These are phyloP conservation scores for Epichloe sylvatica DNA, from an alignment of 2,329 filamentous ascomycete genomes.

Conservation along the genomic window DNA sequence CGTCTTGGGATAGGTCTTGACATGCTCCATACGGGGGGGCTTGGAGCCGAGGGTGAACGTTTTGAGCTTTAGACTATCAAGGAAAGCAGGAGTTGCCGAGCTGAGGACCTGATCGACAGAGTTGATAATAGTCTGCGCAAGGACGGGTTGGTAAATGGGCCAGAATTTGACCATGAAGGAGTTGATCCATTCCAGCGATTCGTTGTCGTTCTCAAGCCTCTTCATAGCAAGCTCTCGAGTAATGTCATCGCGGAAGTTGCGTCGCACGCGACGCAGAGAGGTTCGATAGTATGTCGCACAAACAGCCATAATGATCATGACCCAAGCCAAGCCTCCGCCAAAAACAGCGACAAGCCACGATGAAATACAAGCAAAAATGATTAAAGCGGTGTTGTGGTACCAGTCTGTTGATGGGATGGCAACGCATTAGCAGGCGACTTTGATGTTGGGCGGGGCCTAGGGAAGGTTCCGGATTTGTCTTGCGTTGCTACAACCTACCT, in stretches of 20 bases:
- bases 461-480: not conserved
- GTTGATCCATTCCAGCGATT: conserved; percentile 98
- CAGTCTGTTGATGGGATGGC: conserved; percentile 51
- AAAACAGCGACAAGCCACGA: conserved; percentile 85
- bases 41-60: conserved; percentile 91
- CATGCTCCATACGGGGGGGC: conserved; percentile 88
- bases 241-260: conserved; percentile 93
- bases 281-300: conserved; percentile 96
- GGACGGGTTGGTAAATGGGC: conserved; percentile 93
- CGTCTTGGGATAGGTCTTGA: conserved; percentile 93
- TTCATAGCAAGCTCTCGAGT: conserved; percentile 77
- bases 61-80: conserved; percentile 87
- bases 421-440: not conserved
- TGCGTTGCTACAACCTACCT: conserved; percentile 35
- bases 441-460: not conserved
- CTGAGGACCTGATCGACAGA: conserved; percentile 94
- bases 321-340: conserved; percentile 83
- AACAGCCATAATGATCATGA: conserved; percentile 81
- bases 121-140: conserved; percentile 82
- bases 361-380: conserved; percentile 77
- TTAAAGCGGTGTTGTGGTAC: conserved; percentile 95
- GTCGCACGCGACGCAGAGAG: conserved; percentile 79
- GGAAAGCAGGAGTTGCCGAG: conserved; percentile 76
- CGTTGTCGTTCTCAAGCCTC: conserved; percentile 75
- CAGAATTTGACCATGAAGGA: conserved; percentile 97